Base-by-base conservation (phyloP, 2,329 filamentous ascomycete genomes). In the Colletotrichum salicis region DNA sequence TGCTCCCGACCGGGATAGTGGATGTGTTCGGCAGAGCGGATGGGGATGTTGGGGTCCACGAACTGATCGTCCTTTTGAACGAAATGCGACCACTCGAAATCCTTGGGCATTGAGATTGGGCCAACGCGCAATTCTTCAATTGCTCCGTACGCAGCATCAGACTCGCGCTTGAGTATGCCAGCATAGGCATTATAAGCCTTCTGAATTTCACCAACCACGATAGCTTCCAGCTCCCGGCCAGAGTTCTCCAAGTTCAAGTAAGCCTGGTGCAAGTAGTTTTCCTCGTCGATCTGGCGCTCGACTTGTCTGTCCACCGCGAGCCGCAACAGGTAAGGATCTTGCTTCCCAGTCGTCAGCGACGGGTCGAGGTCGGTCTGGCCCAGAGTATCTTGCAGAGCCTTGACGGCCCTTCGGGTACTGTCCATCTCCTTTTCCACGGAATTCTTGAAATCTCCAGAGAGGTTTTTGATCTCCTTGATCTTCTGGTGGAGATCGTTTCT, bases 121-220 rank as follows among this genome's bases (percentile, higher is more conserved):
- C 96, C 95, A 51, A 88, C 89, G 55, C 94, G 93, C 2, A 99
- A 89, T 77, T 93, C 93, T 71, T 97, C 94, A 12, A 96, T 89
- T 2, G 94, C 88, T 67, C 89, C 88, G 78, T 94, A 94, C 41
- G 93, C 90, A 66, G 94, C 91, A 75, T 97, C 95, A 11, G 94
- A 93, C 79, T 98, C 96, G 58, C 95, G 92, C 84, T 96, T 97
- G 72, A 98, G 85, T 74, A 98, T 97, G 64, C 92, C 93, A 29
- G 95, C 94, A 76, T 97, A 94, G 2, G 95, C 95, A 77, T 96
- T 97, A 84, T 98, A 98, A 0, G 96, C 95, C 82, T 98, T 98
- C 79, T 99, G 96, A 54, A 99, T 97, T 82, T 99, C 96, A 75
- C 95, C 94, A 15, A 99, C 94, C 1, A 99, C 94, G 74, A 99